Conservation (phyloP, 306 rosid species). For the Vachellia collinsii region DNA sequence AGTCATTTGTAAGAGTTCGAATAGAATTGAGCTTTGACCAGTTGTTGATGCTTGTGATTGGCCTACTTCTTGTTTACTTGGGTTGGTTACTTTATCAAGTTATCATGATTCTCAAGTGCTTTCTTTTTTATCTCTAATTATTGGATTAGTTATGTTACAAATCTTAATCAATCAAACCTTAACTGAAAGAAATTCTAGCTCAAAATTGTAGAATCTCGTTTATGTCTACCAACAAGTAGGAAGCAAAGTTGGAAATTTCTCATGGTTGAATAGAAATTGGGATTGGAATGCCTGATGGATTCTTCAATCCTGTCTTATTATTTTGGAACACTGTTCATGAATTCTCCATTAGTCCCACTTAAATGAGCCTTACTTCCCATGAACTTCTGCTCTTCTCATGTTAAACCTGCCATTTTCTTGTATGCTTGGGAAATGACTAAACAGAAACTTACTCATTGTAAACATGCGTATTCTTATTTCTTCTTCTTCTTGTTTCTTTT, state of each 20-base stretch:
- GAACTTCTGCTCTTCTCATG: neutral
- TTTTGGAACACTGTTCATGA: neutral
- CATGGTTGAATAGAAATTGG: neutral
- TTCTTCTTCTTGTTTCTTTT: slow-evolving; percentile 10
- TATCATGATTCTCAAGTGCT: neutral
- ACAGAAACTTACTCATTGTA: neutral
- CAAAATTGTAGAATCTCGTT: neutral
- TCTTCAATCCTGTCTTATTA: neutral
- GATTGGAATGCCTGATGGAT: neutral
- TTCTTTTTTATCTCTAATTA: neutral
- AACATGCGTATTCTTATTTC: neutral
- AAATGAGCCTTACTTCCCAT: neutral
- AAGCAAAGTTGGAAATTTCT: neutral
- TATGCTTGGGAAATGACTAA: slow-evolving; percentile 1
- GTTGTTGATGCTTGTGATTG: slow-evolving; percentile 10
- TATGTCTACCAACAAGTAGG: neutral
- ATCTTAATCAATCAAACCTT: neutral
- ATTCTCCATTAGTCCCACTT: neutral
- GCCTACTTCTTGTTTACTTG: neutral
- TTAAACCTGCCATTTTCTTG: neutral
- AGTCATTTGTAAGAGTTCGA: neutral
- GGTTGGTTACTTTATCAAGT: neutral
- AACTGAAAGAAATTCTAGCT: neutral
- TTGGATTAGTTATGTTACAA: neutral
- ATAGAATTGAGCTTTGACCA: slow-evolving; percentile 13